phyloP scores from a whole-genome alignment of 106 monocot species.

The Triglochin maritima region DNA sequence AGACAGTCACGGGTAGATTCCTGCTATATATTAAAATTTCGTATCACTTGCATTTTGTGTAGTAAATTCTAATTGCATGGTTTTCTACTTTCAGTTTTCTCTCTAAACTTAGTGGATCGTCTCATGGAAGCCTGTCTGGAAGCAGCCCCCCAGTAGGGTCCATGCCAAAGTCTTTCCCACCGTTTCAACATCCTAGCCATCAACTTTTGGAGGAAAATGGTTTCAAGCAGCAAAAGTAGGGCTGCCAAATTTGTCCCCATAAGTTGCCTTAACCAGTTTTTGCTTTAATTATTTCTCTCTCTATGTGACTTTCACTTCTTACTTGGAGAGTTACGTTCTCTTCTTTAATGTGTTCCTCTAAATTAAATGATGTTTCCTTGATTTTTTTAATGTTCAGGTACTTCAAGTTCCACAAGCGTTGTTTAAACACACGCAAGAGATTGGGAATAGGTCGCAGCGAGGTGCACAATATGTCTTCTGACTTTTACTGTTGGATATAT shows the following conservation, averaged over 20 bases:
- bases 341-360: neutral
- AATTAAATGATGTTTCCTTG: neutral
- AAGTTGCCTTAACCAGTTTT: neutral
- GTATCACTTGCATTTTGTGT: neutral
- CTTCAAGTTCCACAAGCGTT: conserved; percentile 75
- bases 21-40: neutral
- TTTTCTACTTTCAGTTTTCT: conserved; percentile 25
- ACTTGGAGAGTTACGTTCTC: neutral
- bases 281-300: conserved; percentile 6
- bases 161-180: conserved; percentile 69
- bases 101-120: conserved; percentile 52
- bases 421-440: conserved; percentile 76
- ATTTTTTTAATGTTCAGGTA: conserved; percentile 39
- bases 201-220: conserved; percentile 87
- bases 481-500: neutral
- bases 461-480: conserved; percentile 25
- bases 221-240: conserved; percentile 91
- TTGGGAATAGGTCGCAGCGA: conserved; percentile 84
- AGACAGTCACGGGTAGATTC: conserved; percentile 54
- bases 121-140: conserved; percentile 50
- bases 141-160: conserved; percentile 74
- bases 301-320: neutral
- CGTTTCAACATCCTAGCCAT: conserved; percentile 89
- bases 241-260: neutral
- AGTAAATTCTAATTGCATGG: neutral